Base-by-base conservation (phyloP, 2,329 filamentous ascomycete genomes). In the Drechslerella dactyloides region DNA sequence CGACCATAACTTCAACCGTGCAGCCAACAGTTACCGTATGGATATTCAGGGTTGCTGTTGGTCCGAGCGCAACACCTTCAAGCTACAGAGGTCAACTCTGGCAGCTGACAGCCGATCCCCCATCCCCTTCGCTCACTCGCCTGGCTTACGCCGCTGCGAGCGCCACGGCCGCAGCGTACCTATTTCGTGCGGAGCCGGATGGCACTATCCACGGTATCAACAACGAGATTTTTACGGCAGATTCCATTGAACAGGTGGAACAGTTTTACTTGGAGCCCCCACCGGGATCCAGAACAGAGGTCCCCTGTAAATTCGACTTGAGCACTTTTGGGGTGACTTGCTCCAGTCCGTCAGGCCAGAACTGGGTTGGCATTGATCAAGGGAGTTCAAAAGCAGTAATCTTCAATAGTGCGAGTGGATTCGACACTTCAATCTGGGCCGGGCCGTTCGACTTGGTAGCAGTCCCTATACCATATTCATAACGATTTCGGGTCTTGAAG, bases 1-100 rank as follows among this genome's bases (percentile, higher is more conserved):
- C 76, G 92, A 93, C 76, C 91, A 96, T 82, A 96, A 21, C 17
- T 17, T 21, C 44, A 4, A 48, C 44, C 2, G 19, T 21, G 19
- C 6, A 8, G 8, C 44, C 44, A 19, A 48, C 44, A 3, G 44
- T 23, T 11, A 48, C 44, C n/a, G 44, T 11, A 19, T 48, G 44
- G 44, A 23, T 23, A 5, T 48, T 48, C 19, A 48, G 19, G 15
- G 21, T 48, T 19, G 44, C 11, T 17, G 44, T 21, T 11, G 19
- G 4, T 48, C 4, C 5, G 15, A 17, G 21, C 19, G n/a, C 8
- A 3, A 2, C n/a, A 15, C 6, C 6, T 23, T 5, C 15, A 10
- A 19, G 5, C 17, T 48, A 19, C 11, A 19, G 15, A 21, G 17
- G 17, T 5, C 44, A 23, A 48, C 5, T 10, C n/a, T 19, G 15